phyloP scores from a whole-genome alignment of 2,329 filamentous ascomycete genomes.

The Penicillium sp. region DNA sequence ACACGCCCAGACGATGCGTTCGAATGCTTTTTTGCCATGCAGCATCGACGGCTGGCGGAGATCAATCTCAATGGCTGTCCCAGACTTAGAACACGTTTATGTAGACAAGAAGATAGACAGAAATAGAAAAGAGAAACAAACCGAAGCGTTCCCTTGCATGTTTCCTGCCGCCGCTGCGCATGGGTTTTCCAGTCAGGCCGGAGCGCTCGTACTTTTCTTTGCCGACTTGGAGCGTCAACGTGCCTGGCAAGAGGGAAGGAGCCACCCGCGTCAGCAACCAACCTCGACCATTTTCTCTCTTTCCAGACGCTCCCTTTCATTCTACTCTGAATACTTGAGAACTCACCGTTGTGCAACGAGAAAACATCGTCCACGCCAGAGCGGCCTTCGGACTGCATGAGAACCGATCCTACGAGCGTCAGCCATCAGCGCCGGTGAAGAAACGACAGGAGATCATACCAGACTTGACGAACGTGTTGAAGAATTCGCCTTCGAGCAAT shows the following conservation, averaged over 20 bases:
- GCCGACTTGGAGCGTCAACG: conserved; percentile 71
- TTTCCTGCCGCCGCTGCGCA: conserved; percentile 55
- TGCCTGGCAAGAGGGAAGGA: conserved; percentile 47
- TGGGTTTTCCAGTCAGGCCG: conserved; percentile 70
- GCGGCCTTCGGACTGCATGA: conserved; percentile 79
- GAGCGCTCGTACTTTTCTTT: conserved; percentile 78
- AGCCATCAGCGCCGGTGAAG: neutral
- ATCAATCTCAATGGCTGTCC: conserved; percentile 69
- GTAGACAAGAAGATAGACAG: neutral
- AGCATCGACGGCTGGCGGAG: conserved; percentile 72
- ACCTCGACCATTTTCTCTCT: neutral
- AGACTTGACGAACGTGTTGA: conserved; percentile 77
- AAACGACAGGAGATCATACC: conserved; percentile 45
- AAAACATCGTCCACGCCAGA: conserved; percentile 69
- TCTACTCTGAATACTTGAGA: neutral
- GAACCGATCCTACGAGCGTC: conserved; percentile 59
- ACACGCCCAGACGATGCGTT: conserved; percentile 72
- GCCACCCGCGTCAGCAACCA: neutral
- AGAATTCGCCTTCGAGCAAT: conserved; percentile 70
- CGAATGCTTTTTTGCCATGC: conserved; percentile 77
- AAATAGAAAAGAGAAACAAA: conserved; percentile 30
- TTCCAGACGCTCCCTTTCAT: neutral
- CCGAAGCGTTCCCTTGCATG: conserved; percentile 70
- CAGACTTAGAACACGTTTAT: neutral
- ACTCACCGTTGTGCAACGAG: conserved; percentile 62